These are phyloP conservation scores for Auriscalpium orientale DNA, from an alignment of 768 basidiomycete genomes.

Conservation along the genomic window DNA sequence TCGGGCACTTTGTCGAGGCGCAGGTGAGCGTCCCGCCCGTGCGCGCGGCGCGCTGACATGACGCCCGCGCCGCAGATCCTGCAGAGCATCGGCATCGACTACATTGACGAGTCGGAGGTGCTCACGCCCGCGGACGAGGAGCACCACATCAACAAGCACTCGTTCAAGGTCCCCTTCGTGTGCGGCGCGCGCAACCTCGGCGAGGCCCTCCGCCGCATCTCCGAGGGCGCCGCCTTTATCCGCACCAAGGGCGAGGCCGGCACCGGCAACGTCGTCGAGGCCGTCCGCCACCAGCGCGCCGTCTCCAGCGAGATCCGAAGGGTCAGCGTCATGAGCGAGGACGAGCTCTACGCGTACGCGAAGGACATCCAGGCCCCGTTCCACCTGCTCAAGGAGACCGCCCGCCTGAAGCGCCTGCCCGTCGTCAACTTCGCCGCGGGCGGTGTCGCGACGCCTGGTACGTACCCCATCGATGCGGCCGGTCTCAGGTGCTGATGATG, in stretches of 20 bases:
- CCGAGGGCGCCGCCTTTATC: slow-evolving; percentile 97
- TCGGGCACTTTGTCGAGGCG: slow-evolving; percentile 97
- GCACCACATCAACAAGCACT: slow-evolving; percentile 95
- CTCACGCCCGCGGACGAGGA: slow-evolving; percentile 94
- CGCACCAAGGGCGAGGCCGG: slow-evolving; percentile 95
- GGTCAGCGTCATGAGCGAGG: slow-evolving; percentile 84
- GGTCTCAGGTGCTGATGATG: slow-evolving; percentile 1
- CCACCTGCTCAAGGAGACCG: slow-evolving; percentile 93
- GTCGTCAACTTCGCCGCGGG: slow-evolving; percentile 98
- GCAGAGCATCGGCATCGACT: slow-evolving; percentile 91
- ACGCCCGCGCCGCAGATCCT: slow-evolving; percentile 53
- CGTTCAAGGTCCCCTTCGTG: slow-evolving; percentile 92
- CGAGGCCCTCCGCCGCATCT: slow-evolving; percentile 92
- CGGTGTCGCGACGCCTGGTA: slow-evolving; percentile 87
- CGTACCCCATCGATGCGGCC: slow-evolving; percentile 13
- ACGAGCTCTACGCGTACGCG: slow-evolving; percentile 89
- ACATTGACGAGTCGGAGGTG: slow-evolving; percentile 93
- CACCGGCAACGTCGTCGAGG: slow-evolving; percentile 87
- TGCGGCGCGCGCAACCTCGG: slow-evolving; percentile 94
- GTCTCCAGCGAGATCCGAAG: slow-evolving; percentile 80
- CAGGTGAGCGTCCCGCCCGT: slow-evolving; percentile 44
- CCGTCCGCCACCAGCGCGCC: slow-evolving; percentile 85
- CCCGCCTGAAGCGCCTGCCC: slow-evolving; percentile 85
- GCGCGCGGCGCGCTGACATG: neutral
- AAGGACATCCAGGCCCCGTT: slow-evolving; percentile 91